phyloP scores from a whole-genome alignment of 73 alveolate genomes.

The Paramecium sonneborni region DNA sequence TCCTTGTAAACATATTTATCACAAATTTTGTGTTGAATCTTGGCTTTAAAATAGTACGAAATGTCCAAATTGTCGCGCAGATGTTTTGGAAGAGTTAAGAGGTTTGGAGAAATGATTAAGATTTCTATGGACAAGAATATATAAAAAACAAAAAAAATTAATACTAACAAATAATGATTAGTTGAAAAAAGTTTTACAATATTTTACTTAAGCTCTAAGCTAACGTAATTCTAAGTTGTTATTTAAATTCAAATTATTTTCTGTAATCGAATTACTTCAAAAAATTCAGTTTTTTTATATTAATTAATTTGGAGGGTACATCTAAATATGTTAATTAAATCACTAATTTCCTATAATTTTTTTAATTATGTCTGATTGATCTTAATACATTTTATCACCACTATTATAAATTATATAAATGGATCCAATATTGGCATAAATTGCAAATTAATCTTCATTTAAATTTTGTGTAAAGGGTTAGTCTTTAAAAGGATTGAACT shows the following conservation, averaged over 20 bases:
- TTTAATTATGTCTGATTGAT: background rate
- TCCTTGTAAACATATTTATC: conserved; percentile 59
- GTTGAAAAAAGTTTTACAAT: background rate
- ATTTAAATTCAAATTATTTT: background rate
- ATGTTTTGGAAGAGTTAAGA: background rate
- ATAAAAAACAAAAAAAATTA: background rate
- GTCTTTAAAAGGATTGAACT: background rate
- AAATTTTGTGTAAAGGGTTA: background rate
- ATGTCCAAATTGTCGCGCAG: conserved; percentile 65
- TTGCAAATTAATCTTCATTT: background rate
- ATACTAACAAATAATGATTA: background rate
- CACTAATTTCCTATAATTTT: background rate
- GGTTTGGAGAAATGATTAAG: background rate
- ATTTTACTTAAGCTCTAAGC: background rate
- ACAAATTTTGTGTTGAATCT: conserved; percentile 14
- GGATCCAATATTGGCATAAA: background rate
- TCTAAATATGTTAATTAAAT: background rate
- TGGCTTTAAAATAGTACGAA: conserved; percentile 53
- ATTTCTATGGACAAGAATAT: conserved; percentile 6
- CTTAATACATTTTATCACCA: background rate
- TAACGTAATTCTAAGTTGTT: background rate
- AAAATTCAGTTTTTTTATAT: background rate
- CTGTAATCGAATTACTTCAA: background rate
- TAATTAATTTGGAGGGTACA: background rate
- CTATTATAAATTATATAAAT: background rate